Conservation (phyloP, 1,284 basidiomycete genomes). For the Acaromyces ingoldii region DNA sequence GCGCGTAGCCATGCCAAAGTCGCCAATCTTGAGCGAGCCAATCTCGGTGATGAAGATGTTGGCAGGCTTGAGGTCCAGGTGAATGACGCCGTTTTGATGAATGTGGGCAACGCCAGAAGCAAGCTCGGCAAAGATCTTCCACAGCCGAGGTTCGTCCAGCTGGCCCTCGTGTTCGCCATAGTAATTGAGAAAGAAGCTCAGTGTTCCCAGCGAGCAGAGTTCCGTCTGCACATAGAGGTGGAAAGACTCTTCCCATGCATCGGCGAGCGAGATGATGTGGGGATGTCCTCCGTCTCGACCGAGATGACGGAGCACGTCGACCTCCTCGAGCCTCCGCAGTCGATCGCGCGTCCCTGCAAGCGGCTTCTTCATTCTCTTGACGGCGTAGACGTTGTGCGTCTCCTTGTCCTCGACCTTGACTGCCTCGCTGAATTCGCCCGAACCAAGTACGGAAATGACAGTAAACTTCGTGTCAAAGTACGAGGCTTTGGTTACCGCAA, state of each 20-base stretch:
- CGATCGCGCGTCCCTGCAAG: constrained; percentile 84
- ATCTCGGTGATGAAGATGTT: constrained; percentile 88
- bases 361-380: constrained; percentile 84
- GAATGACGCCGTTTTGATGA: constrained; percentile 80
- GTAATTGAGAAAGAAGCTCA: constrained; percentile 86
- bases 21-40: constrained; percentile 92
- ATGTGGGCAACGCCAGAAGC: constrained; percentile 75
- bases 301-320: constrained; percentile 82
- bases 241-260: constrained; percentile 95
- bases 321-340: constrained; percentile 85
- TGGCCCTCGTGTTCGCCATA: constrained; percentile 75
- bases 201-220: constrained; percentile 85
- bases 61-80: constrained; percentile 95
- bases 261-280: constrained; percentile 74
- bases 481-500: constrained; percentile 3
- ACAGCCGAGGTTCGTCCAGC: constrained; percentile 87
- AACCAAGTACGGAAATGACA: constrained; percentile 75
- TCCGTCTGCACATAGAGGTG: constrained; percentile 89
- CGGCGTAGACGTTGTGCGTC: constrained; percentile 67
- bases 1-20: constrained; percentile 68
- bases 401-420: constrained; percentile 77
- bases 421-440: constrained; percentile 90
- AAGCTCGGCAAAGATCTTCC: constrained; percentile 93
- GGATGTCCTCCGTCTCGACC: constrained; percentile 19
- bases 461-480: constrained; percentile 58